A percentile compares a stretch with the other conserved stretches of the same genome.
These are phyloP conservation scores for Lentinula aciculospora DNA, from an alignment of 768 basidiomycete genomes.

Conservation along the genomic window DNA sequence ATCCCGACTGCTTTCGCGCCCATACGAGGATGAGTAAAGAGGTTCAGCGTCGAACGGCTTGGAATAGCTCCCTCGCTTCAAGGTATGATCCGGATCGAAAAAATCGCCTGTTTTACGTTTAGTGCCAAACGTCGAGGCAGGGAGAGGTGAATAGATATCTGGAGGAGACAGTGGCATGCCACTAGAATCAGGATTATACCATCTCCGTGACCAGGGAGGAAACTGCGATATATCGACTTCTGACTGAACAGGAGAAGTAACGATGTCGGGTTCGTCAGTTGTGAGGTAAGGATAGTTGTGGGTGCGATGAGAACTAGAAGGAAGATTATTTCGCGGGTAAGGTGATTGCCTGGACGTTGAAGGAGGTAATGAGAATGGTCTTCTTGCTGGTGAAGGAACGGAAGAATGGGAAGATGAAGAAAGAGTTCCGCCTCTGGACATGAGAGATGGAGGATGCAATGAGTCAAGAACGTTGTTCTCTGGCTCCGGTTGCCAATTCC, in stretches of 20 bases:
- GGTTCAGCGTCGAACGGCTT: conserved; percentile 17
- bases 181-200: conserved; percentile 38
- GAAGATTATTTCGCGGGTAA: conserved; percentile 15
- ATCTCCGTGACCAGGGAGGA: conserved; percentile 57
- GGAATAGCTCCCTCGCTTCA: conserved; percentile 22
- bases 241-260: conserved; percentile 21
- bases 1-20: conserved; percentile 35
- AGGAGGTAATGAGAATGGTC: conserved; percentile 47
- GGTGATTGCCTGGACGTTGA: conserved; percentile 18
- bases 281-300: conserved; percentile 14
- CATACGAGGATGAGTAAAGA: conserved; percentile 29
- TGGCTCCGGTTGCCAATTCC: conserved; percentile 11
- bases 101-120: conserved; percentile 16
- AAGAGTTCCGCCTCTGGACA: conserved; percentile 36
- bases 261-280: conserved; percentile 12
- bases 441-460: conserved; percentile 29
- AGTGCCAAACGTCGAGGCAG: conserved; percentile 10
- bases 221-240: conserved; percentile 60
- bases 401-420: conserved; percentile 31
- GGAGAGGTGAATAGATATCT: conserved; percentile 15
- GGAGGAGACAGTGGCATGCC: conserved; percentile 15
- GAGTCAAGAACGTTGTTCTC: conserved; percentile 12
- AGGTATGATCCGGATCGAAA: conserved; percentile 24
- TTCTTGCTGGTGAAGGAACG: conserved; percentile 18
- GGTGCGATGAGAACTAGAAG: conserved; percentile 14